Percentiles rank a stretch among this genome's conserved stretches.
Conservation (phyloP, 2,329 filamentous ascomycete species). For the Mycosphaerella sp. region DNA sequence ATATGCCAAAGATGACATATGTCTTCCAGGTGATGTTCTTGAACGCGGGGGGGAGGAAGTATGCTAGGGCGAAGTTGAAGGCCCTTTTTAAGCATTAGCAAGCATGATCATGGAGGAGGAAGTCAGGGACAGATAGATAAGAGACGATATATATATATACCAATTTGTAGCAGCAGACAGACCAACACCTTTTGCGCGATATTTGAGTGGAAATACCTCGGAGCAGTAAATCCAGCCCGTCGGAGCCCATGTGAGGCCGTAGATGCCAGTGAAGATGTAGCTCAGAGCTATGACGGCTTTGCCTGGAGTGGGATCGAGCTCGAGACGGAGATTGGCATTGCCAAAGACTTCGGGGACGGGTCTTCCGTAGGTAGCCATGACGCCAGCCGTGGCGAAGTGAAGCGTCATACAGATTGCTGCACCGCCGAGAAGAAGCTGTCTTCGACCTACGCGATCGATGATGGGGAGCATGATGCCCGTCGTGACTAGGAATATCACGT, state of each 20-base stretch:
- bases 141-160: slow-evolving; percentile 14
- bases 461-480: slow-evolving; percentile 37
- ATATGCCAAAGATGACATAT: slow-evolving; percentile 63
- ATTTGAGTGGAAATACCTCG: slow-evolving; percentile 58
- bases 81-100: neutral
- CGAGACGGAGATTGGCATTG: slow-evolving; percentile 48
- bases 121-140: no score
- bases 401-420: slow-evolving; percentile 40
- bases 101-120: slow-evolving; percentile 22
- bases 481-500: slow-evolving; percentile 40
- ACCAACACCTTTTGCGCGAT: slow-evolving; percentile 54
- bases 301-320: slow-evolving; percentile 47
- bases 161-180: slow-evolving; percentile 51
- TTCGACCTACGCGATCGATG: slow-evolving; percentile 37
- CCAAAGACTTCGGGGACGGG: slow-evolving; percentile 40
- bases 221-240: slow-evolving; percentile 61
- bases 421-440: slow-evolving; percentile 39
- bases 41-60: slow-evolving; percentile 54
- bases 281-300: slow-evolving; percentile 59
- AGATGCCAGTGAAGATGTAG: slow-evolving; percentile 58
- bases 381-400: slow-evolving; percentile 45
- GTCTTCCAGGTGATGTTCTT: slow-evolving; percentile 53
- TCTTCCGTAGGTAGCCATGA: slow-evolving; percentile 40
- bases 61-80: slow-evolving; percentile 46
- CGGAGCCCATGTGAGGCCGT: slow-evolving; percentile 57